Evolutionary conservation across 2,329 filamentous ascomycete species (phyloP).

Genomic region (Alternaria gaisen): DNA sequence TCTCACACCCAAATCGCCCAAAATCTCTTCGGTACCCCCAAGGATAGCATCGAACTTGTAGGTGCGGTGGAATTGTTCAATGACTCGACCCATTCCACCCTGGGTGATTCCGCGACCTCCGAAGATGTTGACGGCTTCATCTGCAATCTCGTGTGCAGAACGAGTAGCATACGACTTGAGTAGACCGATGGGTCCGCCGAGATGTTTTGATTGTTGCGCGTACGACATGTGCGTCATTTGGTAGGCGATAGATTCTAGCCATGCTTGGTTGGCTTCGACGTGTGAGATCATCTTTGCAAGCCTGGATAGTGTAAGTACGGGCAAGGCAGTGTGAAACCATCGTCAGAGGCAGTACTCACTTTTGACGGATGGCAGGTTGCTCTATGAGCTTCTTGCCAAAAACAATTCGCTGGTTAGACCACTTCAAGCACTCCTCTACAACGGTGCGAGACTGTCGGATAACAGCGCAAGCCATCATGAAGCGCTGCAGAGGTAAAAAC

Average conservation of each 20-base stretch:
- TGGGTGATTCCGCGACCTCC: conserved; percentile 83
- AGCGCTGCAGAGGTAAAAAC: conserved; percentile 52
- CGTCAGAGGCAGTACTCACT: conserved; percentile 59
- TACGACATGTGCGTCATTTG: conserved; percentile 90
- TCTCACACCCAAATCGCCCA: conserved; percentile 81
- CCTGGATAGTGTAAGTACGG: conserved; percentile 48
- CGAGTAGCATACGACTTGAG: conserved; percentile 82
- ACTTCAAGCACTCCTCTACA: conserved; percentile 86
- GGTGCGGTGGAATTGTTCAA: conserved; percentile 85
- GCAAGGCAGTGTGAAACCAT: conserved; percentile 1
- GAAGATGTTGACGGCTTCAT: conserved; percentile 86
- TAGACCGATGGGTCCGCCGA: conserved; percentile 82
- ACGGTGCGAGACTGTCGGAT: conserved; percentile 72
- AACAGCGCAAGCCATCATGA: conserved; percentile 74
- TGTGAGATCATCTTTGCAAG: conserved; percentile 88
- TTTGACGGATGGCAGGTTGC: conserved; percentile 82
- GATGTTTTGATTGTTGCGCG: conserved; percentile 74
- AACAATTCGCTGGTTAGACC: conserved; percentile 85
- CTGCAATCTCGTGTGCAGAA: conserved; percentile 81
- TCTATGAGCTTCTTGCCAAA: conserved; percentile 84
- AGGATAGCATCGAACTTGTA: conserved; percentile 76
- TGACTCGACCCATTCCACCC: conserved; percentile 80
- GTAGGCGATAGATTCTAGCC: conserved; percentile 84
- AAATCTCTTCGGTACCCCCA: conserved; percentile 83
- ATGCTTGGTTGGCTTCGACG: conserved; percentile 82